Percentiles rank a stretch among this genome's conserved stretches.
phyloP scores from a whole-genome alignment of 768 basidiomycete genomes.

The Tricholoma hemisulphureum region DNA sequence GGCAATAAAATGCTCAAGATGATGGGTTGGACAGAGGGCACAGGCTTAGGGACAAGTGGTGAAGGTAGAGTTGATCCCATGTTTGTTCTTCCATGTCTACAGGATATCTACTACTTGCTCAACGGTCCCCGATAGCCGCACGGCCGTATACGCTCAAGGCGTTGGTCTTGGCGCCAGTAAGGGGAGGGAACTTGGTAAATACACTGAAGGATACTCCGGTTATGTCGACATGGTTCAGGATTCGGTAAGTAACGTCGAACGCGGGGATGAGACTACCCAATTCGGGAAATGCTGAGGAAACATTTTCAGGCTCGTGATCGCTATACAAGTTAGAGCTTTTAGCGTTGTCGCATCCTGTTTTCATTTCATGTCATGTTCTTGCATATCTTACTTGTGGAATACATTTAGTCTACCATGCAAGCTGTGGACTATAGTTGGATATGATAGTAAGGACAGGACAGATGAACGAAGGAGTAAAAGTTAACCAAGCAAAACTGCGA shows the following conservation, averaged over 20 bases:
- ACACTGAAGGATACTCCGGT: constrained; percentile 62
- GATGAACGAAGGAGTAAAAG: constrained; percentile 1
- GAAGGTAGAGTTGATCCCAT: constrained; percentile 89
- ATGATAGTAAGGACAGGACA: neutral
- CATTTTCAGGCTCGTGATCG: constrained; percentile 40
- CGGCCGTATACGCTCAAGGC: constrained; percentile 83
- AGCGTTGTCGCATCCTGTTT: constrained; percentile 2
- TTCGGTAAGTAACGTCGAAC: constrained; percentile 44
- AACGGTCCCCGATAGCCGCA: constrained; percentile 47
- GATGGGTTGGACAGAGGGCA: constrained; percentile 97
- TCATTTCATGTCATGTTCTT: constrained; percentile 6
- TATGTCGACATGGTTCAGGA: constrained; percentile 76
- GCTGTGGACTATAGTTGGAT: neutral
- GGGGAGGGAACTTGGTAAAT: constrained; percentile 77
- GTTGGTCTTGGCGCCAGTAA: constrained; percentile 93
- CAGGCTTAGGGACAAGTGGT: constrained; percentile 77
- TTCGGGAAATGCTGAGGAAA: constrained; percentile 12
- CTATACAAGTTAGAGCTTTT: constrained; percentile 30
- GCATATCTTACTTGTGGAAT: constrained; percentile 2
- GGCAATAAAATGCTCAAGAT: constrained; percentile 93
- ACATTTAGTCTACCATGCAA: neutral
- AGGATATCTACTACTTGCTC: neutral
- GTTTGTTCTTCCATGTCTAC: constrained; percentile 39
- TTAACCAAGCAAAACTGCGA: constrained; percentile 2
- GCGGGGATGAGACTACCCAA: constrained; percentile 4